Base-by-base conservation (phyloP, 306 rosid genomes). In the Rosa multiflora region DNA sequence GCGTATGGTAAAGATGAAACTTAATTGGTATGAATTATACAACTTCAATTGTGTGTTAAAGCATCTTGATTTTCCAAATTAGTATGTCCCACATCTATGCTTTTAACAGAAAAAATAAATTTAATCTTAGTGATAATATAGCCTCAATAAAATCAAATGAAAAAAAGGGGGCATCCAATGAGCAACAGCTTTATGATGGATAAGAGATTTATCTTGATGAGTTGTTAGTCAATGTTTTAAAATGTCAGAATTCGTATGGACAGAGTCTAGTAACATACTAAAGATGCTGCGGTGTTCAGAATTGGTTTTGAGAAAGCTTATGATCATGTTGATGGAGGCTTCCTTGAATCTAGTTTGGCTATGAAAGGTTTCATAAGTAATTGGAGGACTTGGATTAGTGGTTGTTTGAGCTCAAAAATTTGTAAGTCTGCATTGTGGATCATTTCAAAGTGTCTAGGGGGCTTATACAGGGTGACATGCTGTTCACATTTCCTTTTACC, bases 311-410 rank as follows among this genome's bases (percentile, higher is more conserved):
- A 11, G 20, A 29, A 63, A 63, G 43, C 4, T 11, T 63, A 14
- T 63, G 70, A 64, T 63, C 20, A 13, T 14, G 69, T 63, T 63
- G 40, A 15, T 63, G 69, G 69, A 32, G 43, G 18, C 69, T 63
- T 32, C 39, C 4, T 32, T 32, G 8, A 63, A 32, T 63, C 32
- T 32, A 32, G 42, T 63, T 29, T 63, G n/a, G 42, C n/a, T 32
- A 32, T 32, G n/a, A 66, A 63, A 66, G 47, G 21, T 66, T 66
- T 17, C 21, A 35, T 6, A 42, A 7, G 23, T 35, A 29, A 40
- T 3, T 35, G 2, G 44, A 35, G 23, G n/a, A 29, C 40, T 59
- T 29, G 17, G n/a, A 66, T 15, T 17, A 66, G 26, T 39, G 47
- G 71, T 66, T 37, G 6, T 18, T 66, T 66, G 70, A 35, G 46